These are phyloP conservation scores for Coprinopsis sp. DNA, from an alignment of 768 basidiomycete genomes.

Conservation along the genomic window DNA sequence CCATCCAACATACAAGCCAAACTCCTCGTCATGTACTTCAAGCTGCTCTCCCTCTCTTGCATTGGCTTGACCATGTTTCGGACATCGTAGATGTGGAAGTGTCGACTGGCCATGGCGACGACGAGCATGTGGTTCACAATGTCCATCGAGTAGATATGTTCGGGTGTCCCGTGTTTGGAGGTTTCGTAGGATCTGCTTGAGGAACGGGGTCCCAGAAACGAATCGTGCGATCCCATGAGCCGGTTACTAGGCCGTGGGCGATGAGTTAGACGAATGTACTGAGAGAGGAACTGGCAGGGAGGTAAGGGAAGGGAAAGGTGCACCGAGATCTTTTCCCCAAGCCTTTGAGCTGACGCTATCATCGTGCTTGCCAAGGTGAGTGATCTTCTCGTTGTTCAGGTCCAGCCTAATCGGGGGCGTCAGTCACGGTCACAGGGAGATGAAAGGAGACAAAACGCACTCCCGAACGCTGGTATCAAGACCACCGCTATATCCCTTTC, in stretches of 20 bases:
- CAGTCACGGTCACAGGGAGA: not conserved
- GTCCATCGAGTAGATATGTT: conserved; percentile 84
- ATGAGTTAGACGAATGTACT: not conserved
- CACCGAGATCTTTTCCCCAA: conserved; percentile 62
- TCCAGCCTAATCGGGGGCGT: conserved; percentile 54
- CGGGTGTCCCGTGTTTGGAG: conserved; percentile 63
- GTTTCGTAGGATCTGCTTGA: conserved; percentile 41
- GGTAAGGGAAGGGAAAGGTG: conserved; percentile 19
- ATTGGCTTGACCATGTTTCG: conserved; percentile 70
- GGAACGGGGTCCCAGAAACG: conserved; percentile 84
- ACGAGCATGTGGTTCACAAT: conserved; percentile 75
- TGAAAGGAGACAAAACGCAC: conserved; percentile 41
- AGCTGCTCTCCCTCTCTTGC: conserved; percentile 80
- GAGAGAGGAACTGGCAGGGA: not conserved
- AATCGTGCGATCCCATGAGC: conserved; percentile 89
- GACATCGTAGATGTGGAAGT: conserved; percentile 87
- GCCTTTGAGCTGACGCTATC: conserved; percentile 78
- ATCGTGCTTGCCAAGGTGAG: conserved; percentile 74
- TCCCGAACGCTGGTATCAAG: conserved; percentile 79
- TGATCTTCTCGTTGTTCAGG: conserved; percentile 64
- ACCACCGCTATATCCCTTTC: conserved; percentile 73
- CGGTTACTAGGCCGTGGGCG: conserved; percentile 71
- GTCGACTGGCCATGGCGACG: conserved; percentile 86
- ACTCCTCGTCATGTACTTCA: conserved; percentile 93
- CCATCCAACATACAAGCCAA: conserved; percentile 92